phyloP scores from a whole-genome alignment of 495 filamentous ascomycete species.

The Glonium stellatum region DNA sequence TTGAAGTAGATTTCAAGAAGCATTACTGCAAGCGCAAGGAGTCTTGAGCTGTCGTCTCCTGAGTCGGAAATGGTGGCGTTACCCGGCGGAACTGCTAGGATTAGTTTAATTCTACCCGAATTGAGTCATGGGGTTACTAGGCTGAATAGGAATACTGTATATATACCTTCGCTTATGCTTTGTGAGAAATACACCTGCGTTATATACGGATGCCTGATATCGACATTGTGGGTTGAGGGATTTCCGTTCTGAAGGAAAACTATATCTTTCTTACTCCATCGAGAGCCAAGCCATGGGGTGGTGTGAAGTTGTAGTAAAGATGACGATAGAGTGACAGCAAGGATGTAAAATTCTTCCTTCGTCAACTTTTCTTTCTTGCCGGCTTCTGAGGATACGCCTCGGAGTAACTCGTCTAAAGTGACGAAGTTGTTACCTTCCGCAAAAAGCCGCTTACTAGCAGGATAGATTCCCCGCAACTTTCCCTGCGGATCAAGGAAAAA shows the following conservation, averaged over 20 bases:
- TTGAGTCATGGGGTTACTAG: too few relatives aligned
- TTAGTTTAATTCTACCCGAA: too few relatives aligned
- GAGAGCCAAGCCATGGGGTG: background rate
- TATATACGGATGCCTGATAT: slow-evolving; percentile 1
- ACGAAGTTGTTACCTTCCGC: background rate
- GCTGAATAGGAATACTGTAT: too few relatives aligned
- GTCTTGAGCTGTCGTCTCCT: background rate
- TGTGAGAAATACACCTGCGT: too few relatives aligned
- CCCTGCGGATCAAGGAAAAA: background rate
- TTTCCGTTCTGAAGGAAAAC: background rate
- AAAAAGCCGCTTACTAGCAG: background rate
- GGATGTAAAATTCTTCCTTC: background rate
- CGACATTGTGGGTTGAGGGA: background rate
- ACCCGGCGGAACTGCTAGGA: too few relatives aligned
- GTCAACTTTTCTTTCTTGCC: background rate
- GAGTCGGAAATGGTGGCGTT: too few relatives aligned
- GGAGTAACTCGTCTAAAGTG: background rate
- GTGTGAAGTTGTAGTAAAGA: slow-evolving; percentile 1
- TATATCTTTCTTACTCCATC: slow-evolving; percentile 1
- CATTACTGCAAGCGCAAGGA: background rate
- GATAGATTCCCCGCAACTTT: background rate
- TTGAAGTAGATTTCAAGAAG: background rate
- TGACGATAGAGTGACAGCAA: slow-evolving; percentile 1
- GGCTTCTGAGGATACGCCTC: too few relatives aligned
- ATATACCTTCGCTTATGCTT: too few relatives aligned